Base-by-base conservation (phyloP, 345 rosid genomes). In the Viola odorata region DNA sequence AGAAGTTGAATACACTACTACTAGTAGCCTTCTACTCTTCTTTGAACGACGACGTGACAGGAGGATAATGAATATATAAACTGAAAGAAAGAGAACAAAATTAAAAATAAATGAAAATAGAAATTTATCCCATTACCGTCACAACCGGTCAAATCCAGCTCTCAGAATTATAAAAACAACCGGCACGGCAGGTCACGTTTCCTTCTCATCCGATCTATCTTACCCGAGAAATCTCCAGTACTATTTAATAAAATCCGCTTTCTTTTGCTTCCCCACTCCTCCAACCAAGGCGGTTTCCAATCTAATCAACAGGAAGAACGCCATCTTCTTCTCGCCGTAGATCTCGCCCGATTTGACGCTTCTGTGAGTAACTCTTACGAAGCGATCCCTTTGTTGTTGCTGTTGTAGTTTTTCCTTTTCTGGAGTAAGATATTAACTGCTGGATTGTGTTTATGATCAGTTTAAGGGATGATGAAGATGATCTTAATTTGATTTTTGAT, bases 141-240 rank as follows among this genome's bases (percentile, higher is more conserved):
- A 61, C 56, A 72, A 55, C 83, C 85, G 71, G 89, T 86, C 50
- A 53, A 61, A 45, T 17, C 67, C 63, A 60, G 11, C 13, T 1
- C 8, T 42, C 45, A 7, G 11, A 6, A 11, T 6, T 17, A 8
- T 38, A 32, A 14, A 49, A 12, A 58, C 49, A 72, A 66, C 84
- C 71, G 83, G 76, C 60, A 17, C 61, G 44, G 44, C 80, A 68
- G 71, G 32, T 23, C 32, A 23, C 32, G 86, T 78, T 51, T 54
- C 69, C 54, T 48, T 68, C 58, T 3, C 59, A 23, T 5, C 8
- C n/a, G 55, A 63, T 45, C 38, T 23, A 12, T 6, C 50, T 47
- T 47, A 12, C 7, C 50, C 55, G 47, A 66, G 45, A 49, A 41
- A 42, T 14, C 12, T 8, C 50, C 32, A 1, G 15, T 49, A 65